These are phyloP conservation scores for Malassezia restricta DNA, from an alignment of 1,284 basidiomycete species.

Conservation along the genomic window DNA sequence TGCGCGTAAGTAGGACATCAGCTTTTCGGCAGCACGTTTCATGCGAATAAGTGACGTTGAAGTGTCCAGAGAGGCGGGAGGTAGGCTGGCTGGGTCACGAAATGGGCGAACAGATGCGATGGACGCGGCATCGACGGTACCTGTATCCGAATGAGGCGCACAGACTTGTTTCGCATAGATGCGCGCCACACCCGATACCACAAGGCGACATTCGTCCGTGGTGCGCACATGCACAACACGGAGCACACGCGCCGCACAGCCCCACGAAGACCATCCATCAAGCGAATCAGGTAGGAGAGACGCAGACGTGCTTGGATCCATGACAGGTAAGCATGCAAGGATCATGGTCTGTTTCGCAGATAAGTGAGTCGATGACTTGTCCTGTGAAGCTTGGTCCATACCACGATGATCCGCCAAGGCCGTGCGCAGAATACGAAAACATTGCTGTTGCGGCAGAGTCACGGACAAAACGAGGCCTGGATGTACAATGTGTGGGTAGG, in stretches of 20 bases:
- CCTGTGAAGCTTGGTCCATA: not conserved
- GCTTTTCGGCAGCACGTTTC: slow-evolving; percentile 22
- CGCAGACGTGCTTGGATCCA: slow-evolving; percentile 17
- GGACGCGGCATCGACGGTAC: too few relatives aligned
- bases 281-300: slow-evolving; percentile 12
- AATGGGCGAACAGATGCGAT: not conserved
- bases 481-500: slow-evolving; percentile 41
- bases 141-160: slow-evolving; percentile 9
- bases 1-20: slow-evolving; percentile 23
- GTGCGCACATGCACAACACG: slow-evolving; percentile 38
- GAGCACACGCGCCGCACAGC: slow-evolving; percentile 37
- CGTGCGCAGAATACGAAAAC: slow-evolving; percentile 41
- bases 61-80: not conserved
- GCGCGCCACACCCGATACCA: slow-evolving; percentile 36
- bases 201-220: slow-evolving; percentile 36
- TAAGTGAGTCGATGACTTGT: slow-evolving; percentile 1
- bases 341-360: slow-evolving; percentile 9
- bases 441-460: slow-evolving; percentile 35
- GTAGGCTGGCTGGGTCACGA: slow-evolving; percentile 3
- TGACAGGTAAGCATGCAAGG: not conserved
- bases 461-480: slow-evolving; percentile 41
- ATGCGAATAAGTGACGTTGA: slow-evolving; percentile 8
- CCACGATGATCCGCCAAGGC: slow-evolving; percentile 22
- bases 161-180: slow-evolving; percentile 25
- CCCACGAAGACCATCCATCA: slow-evolving; percentile 23